Evolutionary conservation across 495 filamentous ascomycete genomes (phyloP).

Genomic region (Penicillium turbatum): DNA sequence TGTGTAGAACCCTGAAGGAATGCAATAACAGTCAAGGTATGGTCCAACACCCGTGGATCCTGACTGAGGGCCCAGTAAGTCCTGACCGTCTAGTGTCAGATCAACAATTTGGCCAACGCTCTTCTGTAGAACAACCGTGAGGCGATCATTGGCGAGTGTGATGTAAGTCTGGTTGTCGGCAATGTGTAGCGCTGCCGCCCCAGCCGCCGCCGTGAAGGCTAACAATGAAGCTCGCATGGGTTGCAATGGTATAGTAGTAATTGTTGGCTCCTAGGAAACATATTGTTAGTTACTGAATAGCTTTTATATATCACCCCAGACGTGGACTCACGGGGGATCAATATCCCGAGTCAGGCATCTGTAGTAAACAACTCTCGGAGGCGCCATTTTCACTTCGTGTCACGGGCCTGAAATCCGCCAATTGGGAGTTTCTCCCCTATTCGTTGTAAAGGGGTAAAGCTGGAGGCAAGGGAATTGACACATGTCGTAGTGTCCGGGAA

Average conservation of each 20-base stretch:
- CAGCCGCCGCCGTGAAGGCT: slow-evolving; percentile 4
- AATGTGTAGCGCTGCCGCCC: slow-evolving; percentile 21
- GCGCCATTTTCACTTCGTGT: too few species aligned
- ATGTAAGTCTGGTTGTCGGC: slow-evolving; percentile 24
- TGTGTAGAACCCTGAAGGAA: slow-evolving; percentile 50
- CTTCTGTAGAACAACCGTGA: slow-evolving; percentile 44
- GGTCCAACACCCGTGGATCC: slow-evolving; percentile 47
- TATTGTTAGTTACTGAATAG: too few species aligned
- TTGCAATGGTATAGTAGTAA: too few species aligned
- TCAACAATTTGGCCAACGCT: slow-evolving; percentile 37
- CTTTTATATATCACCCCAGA: too few species aligned
- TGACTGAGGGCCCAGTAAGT: slow-evolving; percentile 44
- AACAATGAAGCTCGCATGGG: slow-evolving; percentile 6
- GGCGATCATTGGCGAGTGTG: slow-evolving; percentile 45
- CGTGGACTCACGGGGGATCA: too few species aligned
- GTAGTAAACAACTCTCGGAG: too few species aligned
- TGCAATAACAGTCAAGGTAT: slow-evolving; percentile 58
- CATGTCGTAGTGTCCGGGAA: background rate
- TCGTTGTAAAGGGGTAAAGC: too few species aligned
- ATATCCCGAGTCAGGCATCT: too few species aligned
- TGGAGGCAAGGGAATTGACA: too few species aligned
- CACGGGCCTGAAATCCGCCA: too few species aligned
- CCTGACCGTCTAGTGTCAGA: slow-evolving; percentile 45
- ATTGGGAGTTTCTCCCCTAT: too few species aligned
- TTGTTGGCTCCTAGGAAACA: too few species aligned